These are phyloP conservation scores for Globisporangium iwayamae DNA, from an alignment of 352 stramenopile species.

Conservation along the genomic window DNA sequence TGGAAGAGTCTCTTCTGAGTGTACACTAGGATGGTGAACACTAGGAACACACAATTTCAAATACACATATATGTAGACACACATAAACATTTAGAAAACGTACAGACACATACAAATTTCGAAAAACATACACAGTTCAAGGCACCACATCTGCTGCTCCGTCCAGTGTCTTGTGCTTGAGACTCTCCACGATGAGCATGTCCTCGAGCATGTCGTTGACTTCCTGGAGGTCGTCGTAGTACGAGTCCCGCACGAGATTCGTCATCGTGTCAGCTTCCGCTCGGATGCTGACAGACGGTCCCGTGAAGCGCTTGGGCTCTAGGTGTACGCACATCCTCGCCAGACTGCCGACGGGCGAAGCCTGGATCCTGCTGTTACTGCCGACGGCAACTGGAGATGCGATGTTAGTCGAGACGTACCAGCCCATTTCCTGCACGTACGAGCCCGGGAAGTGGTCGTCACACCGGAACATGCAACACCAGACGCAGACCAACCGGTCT, in stretches of 20 bases:
- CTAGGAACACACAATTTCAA: too few species aligned
- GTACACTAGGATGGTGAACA: not conserved
- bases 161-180: not conserved
- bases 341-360: not conserved
- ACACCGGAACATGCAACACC: conserved; percentile 10
- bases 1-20: conserved; percentile 7
- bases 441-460: conserved; percentile 9
- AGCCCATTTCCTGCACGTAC: conserved; percentile 11
- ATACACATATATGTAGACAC: too few species aligned
- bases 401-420: not conserved
- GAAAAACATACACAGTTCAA: not conserved
- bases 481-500: conserved; percentile 5
- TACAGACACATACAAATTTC: too few species aligned
- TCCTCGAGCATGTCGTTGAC: conserved; percentile 51
- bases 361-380: not conserved
- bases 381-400: not conserved
- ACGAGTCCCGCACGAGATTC: conserved; percentile 49
- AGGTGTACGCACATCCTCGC: conserved; percentile 8
- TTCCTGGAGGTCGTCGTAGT: conserved; percentile 49
- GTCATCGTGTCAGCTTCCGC: conserved; percentile 42
- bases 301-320: conserved; percentile 1
- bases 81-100: too few species aligned
- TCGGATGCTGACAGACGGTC: not conserved
- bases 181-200: conserved; percentile 36
- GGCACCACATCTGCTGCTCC: too few species aligned